Base-by-base conservation (phyloP, 768 basidiomycete genomes). In the Amanita pseudoporphyria region DNA sequence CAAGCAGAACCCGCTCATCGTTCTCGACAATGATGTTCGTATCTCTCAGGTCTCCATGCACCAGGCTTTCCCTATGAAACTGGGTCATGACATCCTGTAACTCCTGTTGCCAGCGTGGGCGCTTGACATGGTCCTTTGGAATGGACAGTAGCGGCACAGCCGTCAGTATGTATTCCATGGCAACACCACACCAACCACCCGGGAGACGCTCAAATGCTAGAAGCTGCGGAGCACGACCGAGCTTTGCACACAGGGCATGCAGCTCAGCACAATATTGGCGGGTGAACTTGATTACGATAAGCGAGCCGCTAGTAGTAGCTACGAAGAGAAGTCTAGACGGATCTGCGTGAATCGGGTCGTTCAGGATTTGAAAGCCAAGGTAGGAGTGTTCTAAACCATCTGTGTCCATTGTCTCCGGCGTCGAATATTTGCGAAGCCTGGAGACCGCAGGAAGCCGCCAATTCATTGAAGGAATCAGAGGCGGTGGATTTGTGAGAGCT, bases 101-200 rank as follows among this genome's bases (percentile, higher is more conserved):
- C n/a, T 56, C 47, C 3, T 19, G 39, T 10, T 30, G 19, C 45
- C 45, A 46, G 19, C 32, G 19, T 36, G 13, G 24, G 21, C 31
- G 26, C 28, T 36, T 16, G 32, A 36, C 9, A n/a, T 22, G 38
- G 5, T 22, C 47, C 18, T 14, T 47, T 33, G 22, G 30, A 6
- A n/a, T 42, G 24, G 18, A 36, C 21, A 26, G 51, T 48, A 28
- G 26, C 6, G 49, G 47, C 14, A 36, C 16, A 2, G 46, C 50
- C 3, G 33, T 22, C 32, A 22, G 5, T 16, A 57, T 37, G 30
- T 52, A 53, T 47, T 61, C 55, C 60, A 61, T 58, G 10, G 55
- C 60, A 14, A 60, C 51, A 4, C 33, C 57, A 47, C 47, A 52
- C 62, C 60, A 62, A 9, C 61, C 59, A 30, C 61, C 62, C 18